Conservation (phyloP, 164 flowering plant species). For the Vitis vinifera region ASM3070453v1 NC_081812.1:13562501-13563000, state of each 20-base stretch:
- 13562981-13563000: neutral
- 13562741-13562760: too few relatives aligned
- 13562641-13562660: too few relatives aligned
- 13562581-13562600: neutral
- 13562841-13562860: neutral
- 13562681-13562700: too few relatives aligned
- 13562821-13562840: neutral
- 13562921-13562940: neutral
- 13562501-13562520: constrained; percentile 33
- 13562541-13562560: neutral
- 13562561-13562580: neutral
- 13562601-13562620: too few relatives aligned
- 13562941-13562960: neutral
- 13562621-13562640: too few relatives aligned
- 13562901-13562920: neutral
- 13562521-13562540: constrained; percentile 1
- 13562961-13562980: neutral
- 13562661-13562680: too few relatives aligned
- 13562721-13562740: too few relatives aligned
- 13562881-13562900: neutral
- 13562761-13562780: too few relatives aligned
- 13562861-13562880: neutral
- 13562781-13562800: neutral
- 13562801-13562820: neutral
- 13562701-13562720: too few relatives aligned